phyloP scores from a whole-genome alignment of 148 eudicot species.

The Simmondsia chinensis region DNA sequence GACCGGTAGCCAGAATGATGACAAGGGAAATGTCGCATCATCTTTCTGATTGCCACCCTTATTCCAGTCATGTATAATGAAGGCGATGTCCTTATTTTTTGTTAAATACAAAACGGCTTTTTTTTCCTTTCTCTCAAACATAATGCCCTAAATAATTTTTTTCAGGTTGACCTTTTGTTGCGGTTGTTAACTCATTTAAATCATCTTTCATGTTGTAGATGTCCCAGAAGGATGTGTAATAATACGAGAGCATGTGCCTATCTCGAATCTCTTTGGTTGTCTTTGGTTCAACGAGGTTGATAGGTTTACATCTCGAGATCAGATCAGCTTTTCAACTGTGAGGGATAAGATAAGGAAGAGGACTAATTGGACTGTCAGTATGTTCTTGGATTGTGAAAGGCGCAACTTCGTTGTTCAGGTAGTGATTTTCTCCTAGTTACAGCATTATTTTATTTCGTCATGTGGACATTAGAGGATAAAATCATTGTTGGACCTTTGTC shows the following conservation, averaged over 20 bases:
- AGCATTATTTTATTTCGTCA: too few species aligned
- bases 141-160: too few species aligned
- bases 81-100: too few species aligned
- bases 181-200: conserved; percentile 2
- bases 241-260: conserved; percentile 85
- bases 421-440: conserved; percentile 6
- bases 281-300: conserved; percentile 99
- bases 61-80: too few species aligned
- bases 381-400: conserved; percentile 97
- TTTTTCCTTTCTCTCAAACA: too few species aligned
- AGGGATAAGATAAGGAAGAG: conserved; percentile 77
- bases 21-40: conserved; percentile 5
- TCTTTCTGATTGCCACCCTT: background rate
- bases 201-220: conserved; percentile 36
- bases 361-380: conserved; percentile 73
- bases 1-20: too few species aligned
- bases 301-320: conserved; percentile 94
- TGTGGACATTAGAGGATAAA: too few species aligned
- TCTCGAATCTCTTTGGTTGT: conserved; percentile 87
- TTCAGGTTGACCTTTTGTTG: background rate
- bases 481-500: too few species aligned
- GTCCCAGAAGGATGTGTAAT: conserved; percentile 99
- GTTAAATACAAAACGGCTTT: too few species aligned
- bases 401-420: conserved; percentile 98
- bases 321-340: conserved; percentile 85